Evolutionary conservation across 139 green algal species (phyloP).

Genomic region (Haematococcus lacustris): DNA sequence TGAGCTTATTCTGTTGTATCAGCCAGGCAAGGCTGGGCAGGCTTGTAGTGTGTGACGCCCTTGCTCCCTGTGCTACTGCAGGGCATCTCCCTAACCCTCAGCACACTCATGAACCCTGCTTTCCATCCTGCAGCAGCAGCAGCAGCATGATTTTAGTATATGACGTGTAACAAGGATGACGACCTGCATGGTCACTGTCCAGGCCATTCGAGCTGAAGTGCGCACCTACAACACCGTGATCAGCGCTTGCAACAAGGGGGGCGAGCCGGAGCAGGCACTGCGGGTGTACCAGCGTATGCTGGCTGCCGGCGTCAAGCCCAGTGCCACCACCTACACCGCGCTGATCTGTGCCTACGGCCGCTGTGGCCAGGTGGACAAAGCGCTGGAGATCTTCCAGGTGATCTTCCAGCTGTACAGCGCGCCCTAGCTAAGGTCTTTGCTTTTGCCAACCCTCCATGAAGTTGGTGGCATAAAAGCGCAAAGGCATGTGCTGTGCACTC

Average conservation of each 20-base stretch:
- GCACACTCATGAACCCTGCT: too few species aligned
- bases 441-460: too few species aligned
- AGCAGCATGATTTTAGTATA: too few species aligned
- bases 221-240: conserved; percentile 88
- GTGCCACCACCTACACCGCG: conserved; percentile 76
- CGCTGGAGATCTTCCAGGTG: conserved; percentile 56
- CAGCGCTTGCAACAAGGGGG: conserved; percentile 60
- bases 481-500: background rate
- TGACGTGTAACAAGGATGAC: too few species aligned
- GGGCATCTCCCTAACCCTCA: too few species aligned
- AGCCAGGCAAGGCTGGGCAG: too few species aligned
- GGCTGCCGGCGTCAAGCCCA: conserved; percentile 56
- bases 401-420: conserved; percentile 14
- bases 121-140: too few species aligned
- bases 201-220: conserved; percentile 73
- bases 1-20: too few species aligned
- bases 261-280: conserved; percentile 52
- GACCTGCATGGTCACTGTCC: too few species aligned
- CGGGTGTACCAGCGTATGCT: conserved; percentile 77
- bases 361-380: conserved; percentile 41
- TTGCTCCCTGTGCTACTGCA: too few species aligned
- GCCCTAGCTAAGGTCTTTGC: too few species aligned
- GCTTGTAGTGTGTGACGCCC: too few species aligned
- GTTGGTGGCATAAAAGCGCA: background rate
- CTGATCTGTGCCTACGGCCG: conserved; percentile 53